Evolutionary conservation across 129 eudicot genomes (phyloP).

Genomic region (Glebionis coronaria): DNA sequence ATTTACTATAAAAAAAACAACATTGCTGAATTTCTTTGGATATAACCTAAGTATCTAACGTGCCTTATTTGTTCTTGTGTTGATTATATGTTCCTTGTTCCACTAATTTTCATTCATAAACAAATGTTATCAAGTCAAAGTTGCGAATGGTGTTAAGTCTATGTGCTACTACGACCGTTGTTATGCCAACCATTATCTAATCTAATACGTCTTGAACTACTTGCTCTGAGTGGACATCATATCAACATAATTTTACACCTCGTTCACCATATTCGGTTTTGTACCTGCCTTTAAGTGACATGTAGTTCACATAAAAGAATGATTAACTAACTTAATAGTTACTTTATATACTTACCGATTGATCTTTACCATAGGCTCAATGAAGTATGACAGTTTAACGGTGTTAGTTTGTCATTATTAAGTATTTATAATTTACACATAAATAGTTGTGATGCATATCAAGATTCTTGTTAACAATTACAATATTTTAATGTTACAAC

Average conservation of each 20-base stretch:
- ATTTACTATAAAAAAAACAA: not conserved
- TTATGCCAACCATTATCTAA: conserved; percentile 80
- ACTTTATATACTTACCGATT: conserved; percentile 72
- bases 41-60: conserved; percentile 73
- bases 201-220: conserved; percentile 83
- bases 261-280: no score
- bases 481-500: no score
- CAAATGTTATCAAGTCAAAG: conserved; percentile 68
- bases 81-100: conserved; percentile 70
- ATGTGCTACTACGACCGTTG: conserved; percentile 89
- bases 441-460: no score
- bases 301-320: no score
- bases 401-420: no score
- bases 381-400: no score
- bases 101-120: conserved; percentile 73
- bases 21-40: conserved; percentile 39
- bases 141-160: conserved; percentile 74
- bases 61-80: conserved; percentile 70
- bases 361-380: no score
- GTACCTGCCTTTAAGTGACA: no score
- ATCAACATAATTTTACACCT: no score
- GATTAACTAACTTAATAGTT: conserved; percentile 73
- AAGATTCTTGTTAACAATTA: no score
- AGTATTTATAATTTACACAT: no score
- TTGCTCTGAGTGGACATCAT: conserved; percentile 83